Evolutionary conservation across 1,284 basidiomycete species (phyloP), one percentile per base, ranked within the genome.

Genomic region (Cystobasidium pallidum): DNA sequence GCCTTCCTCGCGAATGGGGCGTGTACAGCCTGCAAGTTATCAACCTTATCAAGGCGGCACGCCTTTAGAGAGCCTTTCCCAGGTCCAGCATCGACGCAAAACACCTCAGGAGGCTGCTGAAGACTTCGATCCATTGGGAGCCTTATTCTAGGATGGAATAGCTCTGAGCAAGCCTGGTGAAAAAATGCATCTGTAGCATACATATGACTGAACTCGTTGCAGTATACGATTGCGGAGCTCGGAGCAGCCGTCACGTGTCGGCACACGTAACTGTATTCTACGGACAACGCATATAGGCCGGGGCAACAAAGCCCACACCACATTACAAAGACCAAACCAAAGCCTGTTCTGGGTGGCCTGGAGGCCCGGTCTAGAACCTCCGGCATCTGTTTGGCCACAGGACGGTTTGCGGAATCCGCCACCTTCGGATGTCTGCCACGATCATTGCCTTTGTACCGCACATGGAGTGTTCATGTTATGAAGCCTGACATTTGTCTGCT

Each of bases 111-210:
- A 61, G 4, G 41, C 11, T 15, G 24, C 34, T n/a, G n/a, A n/a
- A 41, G n/a, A 30, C 8, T 26, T 45, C n/a, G 58, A 61, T 19
- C 58, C 58, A 43, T 26, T 61, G 26, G 58, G 58, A 36, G 58
- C 39, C 15, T 26, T 61, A 1, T 45, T 61, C n/a, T 61, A 51
- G 17, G 21, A 8, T 26, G 8, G 21, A 26, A 8, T 3, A 39
- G 3, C 43, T 15, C 15, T 17, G 15, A 11, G 19, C 11, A 45
- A 11, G 6, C 19, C 4, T 11, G n/a, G 11, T 45, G 43, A 8
- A 4, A 19, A 11, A 15, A 3, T n/a, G 7, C 43, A 11, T 3
- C 43, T 45, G 41, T 61, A 61, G 58, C 58, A 45, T 61, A 45
- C n/a, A 36, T 36, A 17, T 34, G 15, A 34, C n/a, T n/a, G n/a